A percentile compares a stretch with the other conserved stretches of the same genome.
These are phyloP conservation scores for Adiantum capillusveneris DNA, from an alignment of 75 land plant species.

Conservation along the genomic window DNA sequence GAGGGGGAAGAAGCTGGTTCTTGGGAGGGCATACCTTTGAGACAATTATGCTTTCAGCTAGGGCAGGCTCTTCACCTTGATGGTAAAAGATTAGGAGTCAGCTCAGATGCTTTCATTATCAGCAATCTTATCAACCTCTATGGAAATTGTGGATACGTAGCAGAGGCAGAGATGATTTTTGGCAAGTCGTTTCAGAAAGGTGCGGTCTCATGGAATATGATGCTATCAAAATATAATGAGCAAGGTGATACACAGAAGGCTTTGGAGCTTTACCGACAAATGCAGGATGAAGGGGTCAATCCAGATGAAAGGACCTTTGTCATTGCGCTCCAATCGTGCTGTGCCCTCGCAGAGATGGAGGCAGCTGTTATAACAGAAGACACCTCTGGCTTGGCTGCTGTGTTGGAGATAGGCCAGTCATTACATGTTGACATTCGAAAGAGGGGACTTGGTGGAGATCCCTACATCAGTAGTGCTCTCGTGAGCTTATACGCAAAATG, in stretches of 20 bases:
- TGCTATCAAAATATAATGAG: not conserved
- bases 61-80: too few species aligned
- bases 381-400: not conserved
- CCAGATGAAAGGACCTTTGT: not conserved
- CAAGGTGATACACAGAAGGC: not conserved
- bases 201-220: not conserved
- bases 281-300: not conserved
- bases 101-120: not conserved
- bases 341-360: not conserved
- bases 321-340: not conserved
- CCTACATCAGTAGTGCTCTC: not conserved
- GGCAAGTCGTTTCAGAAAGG: not conserved
- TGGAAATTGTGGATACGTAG: not conserved
- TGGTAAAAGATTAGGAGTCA: too few species aligned
- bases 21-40: too few species aligned
- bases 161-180: not conserved
- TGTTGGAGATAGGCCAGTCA: not conserved
- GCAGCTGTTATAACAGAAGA: not conserved
- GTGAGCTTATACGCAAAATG: slow-evolving; percentile 6
- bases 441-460: not conserved
- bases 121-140: not conserved
- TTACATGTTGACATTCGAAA: not conserved
- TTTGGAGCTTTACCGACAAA: slow-evolving; percentile 4
- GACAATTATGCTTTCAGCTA: too few species aligned
- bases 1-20: not conserved